Evolutionary conservation across 768 basidiomycete species (phyloP).

Genomic region (Auricularia sp.): DNA sequence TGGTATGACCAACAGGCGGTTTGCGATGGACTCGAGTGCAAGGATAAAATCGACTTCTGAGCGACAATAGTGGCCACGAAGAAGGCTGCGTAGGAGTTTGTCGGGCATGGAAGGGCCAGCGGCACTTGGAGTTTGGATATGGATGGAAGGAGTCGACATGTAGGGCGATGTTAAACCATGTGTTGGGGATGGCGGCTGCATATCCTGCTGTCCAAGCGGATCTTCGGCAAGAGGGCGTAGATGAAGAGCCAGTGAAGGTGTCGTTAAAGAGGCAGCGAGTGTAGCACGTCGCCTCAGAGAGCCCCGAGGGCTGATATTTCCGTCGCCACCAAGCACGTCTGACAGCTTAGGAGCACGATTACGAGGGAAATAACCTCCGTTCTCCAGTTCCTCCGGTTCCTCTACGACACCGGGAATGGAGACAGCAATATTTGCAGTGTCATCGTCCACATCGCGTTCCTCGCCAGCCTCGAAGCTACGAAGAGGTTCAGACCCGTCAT

Average conservation of each 20-base stretch:
- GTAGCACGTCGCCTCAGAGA: constrained; percentile 33
- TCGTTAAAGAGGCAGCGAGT: constrained; percentile 60
- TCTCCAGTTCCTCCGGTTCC: constrained; percentile 10
- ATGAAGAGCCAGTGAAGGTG: constrained; percentile 45
- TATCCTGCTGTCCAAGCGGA: constrained; percentile 60
- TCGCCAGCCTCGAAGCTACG: constrained; percentile 39
- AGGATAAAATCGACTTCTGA: constrained; percentile 85
- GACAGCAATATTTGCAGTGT: constrained; percentile 30
- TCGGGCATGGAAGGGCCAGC: constrained; percentile 36
- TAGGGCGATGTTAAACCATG: constrained; percentile 28
- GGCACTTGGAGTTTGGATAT: constrained; percentile 31
- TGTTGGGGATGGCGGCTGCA: constrained; percentile 21
- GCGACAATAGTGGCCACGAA: constrained; percentile 80
- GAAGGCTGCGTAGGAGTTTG: constrained; percentile 49
- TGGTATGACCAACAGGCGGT: constrained; percentile 82
- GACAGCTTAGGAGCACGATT: not conserved
- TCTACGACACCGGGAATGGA: constrained; percentile 31
- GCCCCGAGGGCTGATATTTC: constrained; percentile 11
- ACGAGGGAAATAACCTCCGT: not conserved
- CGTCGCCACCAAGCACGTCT: not conserved
- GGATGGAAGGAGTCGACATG: constrained; percentile 64
- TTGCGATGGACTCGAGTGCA: constrained; percentile 84
- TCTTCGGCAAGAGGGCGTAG: constrained; percentile 50
- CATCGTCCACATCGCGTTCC: constrained; percentile 31
- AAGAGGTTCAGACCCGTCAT: constrained; percentile 36